Evolutionary conservation across 2,329 filamentous ascomycete species (phyloP), one percentile per base, ranked within the genome.

Genomic region (Ophiobolus disseminans): DNA sequence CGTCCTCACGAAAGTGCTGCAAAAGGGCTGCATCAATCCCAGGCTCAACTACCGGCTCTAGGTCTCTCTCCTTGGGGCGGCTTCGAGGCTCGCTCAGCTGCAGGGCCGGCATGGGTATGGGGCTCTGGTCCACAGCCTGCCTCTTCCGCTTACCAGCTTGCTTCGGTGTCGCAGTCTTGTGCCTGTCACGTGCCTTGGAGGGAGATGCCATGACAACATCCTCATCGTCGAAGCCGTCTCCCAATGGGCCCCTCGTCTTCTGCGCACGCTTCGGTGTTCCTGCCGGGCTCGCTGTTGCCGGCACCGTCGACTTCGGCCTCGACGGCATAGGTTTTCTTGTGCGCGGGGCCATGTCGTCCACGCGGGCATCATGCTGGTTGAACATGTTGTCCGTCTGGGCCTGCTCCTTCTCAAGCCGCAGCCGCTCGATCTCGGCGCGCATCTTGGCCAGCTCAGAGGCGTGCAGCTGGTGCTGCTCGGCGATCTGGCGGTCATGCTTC

Each of bases 181-280:
- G 74, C 55, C 74, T 77, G 7, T 73, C 72, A 38, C 69, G 72
- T 4, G 66, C 57, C 57, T 80, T 84, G 42, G 78, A 82, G 3
- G 83, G 83, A 2, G 83, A 85, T 1, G 77, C 66, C 53, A 80
- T 74, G 46, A 80, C 69, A 7, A 86, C 77, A 61, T 87, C 82
- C 45, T 81, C 79, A 50, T 90, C 85, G 50, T 92, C 88, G 61
- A 94, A 94, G 0, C 90, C 90, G 71, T 94, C 90, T 1, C 87
- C 82, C 40, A 88, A 76, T 1, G 81, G 78, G 73, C 82, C 55
- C 25, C 47, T 82, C 1, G 76, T 73, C 66, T 81, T 85, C 21
- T 79, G 80, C 67, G 84, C 49, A 21, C 56, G 86, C 63, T 80
- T 89, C 2, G 86, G 86, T 0, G 88, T 90, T 1, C 77, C 80